phyloP scores from a whole-genome alignment of 495 filamentous ascomycete species.

The Astrothelium subdiscretum region DNA sequence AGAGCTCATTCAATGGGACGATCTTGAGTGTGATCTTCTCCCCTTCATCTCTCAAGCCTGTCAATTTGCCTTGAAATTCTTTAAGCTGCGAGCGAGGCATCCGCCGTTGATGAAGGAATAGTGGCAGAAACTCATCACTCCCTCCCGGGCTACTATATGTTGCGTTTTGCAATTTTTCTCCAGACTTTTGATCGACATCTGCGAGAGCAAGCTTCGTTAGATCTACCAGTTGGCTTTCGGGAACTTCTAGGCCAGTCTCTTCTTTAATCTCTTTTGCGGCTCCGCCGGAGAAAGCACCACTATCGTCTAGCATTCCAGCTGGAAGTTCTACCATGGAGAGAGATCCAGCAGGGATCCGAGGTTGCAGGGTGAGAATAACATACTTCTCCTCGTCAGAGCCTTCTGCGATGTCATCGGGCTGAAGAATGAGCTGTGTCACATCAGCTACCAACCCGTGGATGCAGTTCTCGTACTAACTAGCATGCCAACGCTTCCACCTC shows the following conservation, averaged over 20 bases:
- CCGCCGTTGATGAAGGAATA: conserved; percentile 63
- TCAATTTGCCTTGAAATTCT: conserved; percentile 62
- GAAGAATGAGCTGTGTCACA: conserved; percentile 43
- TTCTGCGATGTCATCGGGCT: conserved; percentile 52
- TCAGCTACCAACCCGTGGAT: background rate
- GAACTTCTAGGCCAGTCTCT: conserved; percentile 46
- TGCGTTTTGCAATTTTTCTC: conserved; percentile 44
- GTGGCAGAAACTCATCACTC: conserved; percentile 72
- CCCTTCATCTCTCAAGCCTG: conserved; percentile 62
- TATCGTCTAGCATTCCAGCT: conserved; percentile 80
- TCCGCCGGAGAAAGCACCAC: conserved; percentile 59
- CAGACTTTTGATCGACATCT: conserved; percentile 21
- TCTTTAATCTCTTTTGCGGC: conserved; percentile 77
- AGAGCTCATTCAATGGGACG: conserved; percentile 58
- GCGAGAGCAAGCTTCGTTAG: conserved; percentile 50
- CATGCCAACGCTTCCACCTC: conserved; percentile 74
- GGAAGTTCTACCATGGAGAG: conserved; percentile 70
- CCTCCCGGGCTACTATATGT: conserved; percentile 71
- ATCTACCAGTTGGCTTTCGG: conserved; percentile 49
- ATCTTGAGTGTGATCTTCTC: conserved; percentile 78
- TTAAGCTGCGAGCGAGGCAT: conserved; percentile 52
- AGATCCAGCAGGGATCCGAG: conserved; percentile 67
- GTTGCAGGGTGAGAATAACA: conserved; percentile 71
- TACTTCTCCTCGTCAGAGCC: conserved; percentile 45
- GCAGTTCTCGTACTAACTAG: conserved; percentile 36